Conservation (phyloP, 2,329 filamentous ascomycete genomes). For the Aspergillus sergii region DNA sequence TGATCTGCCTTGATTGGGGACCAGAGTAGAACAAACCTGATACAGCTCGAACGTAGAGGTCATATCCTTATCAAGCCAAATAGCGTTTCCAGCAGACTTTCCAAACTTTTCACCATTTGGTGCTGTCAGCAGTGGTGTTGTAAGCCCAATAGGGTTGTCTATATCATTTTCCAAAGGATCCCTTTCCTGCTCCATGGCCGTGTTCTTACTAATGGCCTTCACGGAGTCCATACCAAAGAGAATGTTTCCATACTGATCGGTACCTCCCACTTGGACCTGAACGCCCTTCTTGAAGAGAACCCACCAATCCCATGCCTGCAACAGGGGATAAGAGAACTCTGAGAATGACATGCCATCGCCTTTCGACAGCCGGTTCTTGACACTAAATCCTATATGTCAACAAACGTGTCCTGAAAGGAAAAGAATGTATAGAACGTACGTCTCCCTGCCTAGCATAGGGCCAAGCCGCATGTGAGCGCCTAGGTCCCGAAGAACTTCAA, state of each 20-base stretch:
- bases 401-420: background rate
- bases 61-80: conserved; percentile 86
- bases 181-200: conserved; percentile 39
- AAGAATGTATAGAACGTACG: conserved; percentile 59
- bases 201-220: conserved; percentile 67
- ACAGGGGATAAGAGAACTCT: conserved; percentile 88
- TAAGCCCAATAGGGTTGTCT: conserved; percentile 74
- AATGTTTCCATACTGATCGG: conserved; percentile 97
- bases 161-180: conserved; percentile 40
- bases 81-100: conserved; percentile 88
- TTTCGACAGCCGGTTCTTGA: conserved; percentile 79
- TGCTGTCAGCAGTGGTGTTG: conserved; percentile 86
- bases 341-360: conserved; percentile 92
- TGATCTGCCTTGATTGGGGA: background rate
- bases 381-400: conserved; percentile 47
- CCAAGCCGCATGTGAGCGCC: conserved; percentile 77
- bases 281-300: conserved; percentile 72
- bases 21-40: conserved; percentile 48
- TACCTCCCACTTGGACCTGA: conserved; percentile 89
- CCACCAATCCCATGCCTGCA: conserved; percentile 98
- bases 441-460: conserved; percentile 84
- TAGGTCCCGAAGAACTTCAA: conserved; percentile 74
- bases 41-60: conserved; percentile 86
- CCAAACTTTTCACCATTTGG: conserved; percentile 87
- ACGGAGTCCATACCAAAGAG: conserved; percentile 84